Base-by-base conservation (phyloP, 1,284 basidiomycete genomes). In the Melampsora larici-populina region DNA sequence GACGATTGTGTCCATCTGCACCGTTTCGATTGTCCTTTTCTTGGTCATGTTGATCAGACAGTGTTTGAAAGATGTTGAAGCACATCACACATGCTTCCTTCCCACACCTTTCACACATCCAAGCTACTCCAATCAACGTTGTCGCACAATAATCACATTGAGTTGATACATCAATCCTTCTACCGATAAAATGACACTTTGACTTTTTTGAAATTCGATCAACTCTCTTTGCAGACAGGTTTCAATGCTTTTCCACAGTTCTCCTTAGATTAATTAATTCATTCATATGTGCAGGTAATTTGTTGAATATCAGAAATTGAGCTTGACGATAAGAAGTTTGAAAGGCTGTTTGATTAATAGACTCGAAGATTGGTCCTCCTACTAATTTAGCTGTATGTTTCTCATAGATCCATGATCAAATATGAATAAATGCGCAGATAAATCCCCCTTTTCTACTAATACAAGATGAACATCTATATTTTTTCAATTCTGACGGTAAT, bases 71-170 rank as follows among this genome's bases (percentile, higher is more conserved):
- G 11, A 65, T 26, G 6, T 69, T 26, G 26, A 76, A 76, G 43
- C 74, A 76, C 24, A 48, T 76, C 21, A 51, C 24, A 49, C 74
- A 76, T 29, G 74, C 74, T 55, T 76, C 74, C 2, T 49, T 49
- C 4, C 74, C 74, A 69, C 74, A 76, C 36, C 49, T 46, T n/a
- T 46, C 33, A 43, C 74, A 76, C 3, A 76, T 48, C 74, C 64
- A 68, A 6, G 74, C 74, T 17, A 33, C 65, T 33, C 74, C 74
- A 6, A 76, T 69, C 5, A 76, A 58, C 7, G 74, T 76, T 9
- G 65, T 29, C 33, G 66, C 67, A 29, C 74, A 76, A 67, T 76
- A 76, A 62, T 76, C 74, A 46, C 74, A 76, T 18, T 76, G 67
- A 2, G 55, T 68, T 58, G 74, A 1, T 58, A 64, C 40, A 68